Percentiles rank a stretch among this genome's conserved stretches.
Evolutionary conservation across 176 grass and related monocot genomes (phyloP).

Genomic region (Avena eriantha): DNA sequence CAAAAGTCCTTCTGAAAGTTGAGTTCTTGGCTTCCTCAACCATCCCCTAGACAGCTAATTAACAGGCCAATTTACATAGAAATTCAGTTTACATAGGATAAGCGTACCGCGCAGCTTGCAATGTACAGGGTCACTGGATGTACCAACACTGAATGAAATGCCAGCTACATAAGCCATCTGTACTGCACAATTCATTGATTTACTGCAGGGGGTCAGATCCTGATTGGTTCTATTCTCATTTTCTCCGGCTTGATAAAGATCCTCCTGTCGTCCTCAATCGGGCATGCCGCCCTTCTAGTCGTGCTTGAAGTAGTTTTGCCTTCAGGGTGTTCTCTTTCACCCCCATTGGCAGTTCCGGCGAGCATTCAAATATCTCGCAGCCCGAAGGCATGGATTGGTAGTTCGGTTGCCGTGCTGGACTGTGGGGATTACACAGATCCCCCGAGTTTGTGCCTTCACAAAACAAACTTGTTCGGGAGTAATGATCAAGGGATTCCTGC

Average conservation of each 20-base stretch:
- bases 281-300: constrained; percentile 80
- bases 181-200: neutral
- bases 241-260: constrained; percentile 45
- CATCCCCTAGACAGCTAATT: constrained; percentile 20
- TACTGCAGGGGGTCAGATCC: neutral
- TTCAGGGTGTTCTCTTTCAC: constrained; percentile 72
- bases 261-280: constrained; percentile 57
- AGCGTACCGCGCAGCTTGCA: neutral
- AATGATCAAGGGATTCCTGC: constrained; percentile 30
- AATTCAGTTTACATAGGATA: constrained; percentile 22
- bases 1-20: constrained; percentile 30
- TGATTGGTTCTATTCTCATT: constrained; percentile 18
- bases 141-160: neutral
- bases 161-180: neutral
- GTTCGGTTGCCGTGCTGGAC: constrained; percentile 16
- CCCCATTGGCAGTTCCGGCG: constrained; percentile 30
- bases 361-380: constrained; percentile 51
- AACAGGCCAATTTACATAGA: constrained; percentile 37
- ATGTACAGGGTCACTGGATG: constrained; percentile 33
- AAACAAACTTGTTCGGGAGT: constrained; percentile 34
- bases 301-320: constrained; percentile 87
- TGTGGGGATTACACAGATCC: constrained; percentile 34
- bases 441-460: constrained; percentile 31
- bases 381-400: constrained; percentile 30
- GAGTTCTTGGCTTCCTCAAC: constrained; percentile 11